phyloP scores from a whole-genome alignment of 257 asterid species.

The Lycium barbarum region DNA sequence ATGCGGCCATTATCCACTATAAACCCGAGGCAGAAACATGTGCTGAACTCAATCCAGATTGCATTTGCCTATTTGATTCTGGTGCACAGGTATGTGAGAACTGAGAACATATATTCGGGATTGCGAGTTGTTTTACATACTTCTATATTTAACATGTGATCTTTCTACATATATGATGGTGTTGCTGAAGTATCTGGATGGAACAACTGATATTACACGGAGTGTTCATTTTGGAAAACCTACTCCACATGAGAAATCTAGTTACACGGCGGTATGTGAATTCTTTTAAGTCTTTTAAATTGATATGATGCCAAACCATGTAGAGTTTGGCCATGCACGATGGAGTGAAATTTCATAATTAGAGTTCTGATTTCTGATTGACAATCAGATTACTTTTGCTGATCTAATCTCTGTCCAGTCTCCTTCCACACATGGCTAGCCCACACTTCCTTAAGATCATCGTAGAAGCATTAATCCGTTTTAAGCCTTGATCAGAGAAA shows the following conservation, averaged over 20 bases:
- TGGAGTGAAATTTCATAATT: constrained; percentile 8
- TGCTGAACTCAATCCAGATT: constrained; percentile 85
- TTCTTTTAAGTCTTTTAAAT: not conserved
- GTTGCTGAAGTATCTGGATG: constrained; percentile 79
- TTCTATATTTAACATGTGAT: constrained; percentile 31
- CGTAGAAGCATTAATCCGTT: not conserved
- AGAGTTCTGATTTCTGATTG: not conserved
- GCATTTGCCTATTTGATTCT: constrained; percentile 87
- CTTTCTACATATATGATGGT: constrained; percentile 34
- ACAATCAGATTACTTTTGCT: too few species aligned
- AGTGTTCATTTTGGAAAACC: constrained; percentile 96
- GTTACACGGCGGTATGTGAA: constrained; percentile 88
- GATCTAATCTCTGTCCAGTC: too few species aligned
- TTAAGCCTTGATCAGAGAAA: not conserved
- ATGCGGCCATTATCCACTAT: constrained; percentile 94
- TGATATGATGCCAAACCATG: not conserved
- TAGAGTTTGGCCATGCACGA: not conserved
- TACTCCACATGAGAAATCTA: constrained; percentile 89
- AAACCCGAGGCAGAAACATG: constrained; percentile 76
- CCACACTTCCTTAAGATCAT: not conserved
- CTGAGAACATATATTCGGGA: not conserved
- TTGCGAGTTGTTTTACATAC: constrained; percentile 14
- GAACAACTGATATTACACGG: constrained; percentile 98
- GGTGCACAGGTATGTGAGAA: constrained; percentile 89
- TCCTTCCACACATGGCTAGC: not conserved